Conservation (phyloP, 2,329 filamentous ascomycete genomes). For the Decorospora gaudefroyi region DNA sequence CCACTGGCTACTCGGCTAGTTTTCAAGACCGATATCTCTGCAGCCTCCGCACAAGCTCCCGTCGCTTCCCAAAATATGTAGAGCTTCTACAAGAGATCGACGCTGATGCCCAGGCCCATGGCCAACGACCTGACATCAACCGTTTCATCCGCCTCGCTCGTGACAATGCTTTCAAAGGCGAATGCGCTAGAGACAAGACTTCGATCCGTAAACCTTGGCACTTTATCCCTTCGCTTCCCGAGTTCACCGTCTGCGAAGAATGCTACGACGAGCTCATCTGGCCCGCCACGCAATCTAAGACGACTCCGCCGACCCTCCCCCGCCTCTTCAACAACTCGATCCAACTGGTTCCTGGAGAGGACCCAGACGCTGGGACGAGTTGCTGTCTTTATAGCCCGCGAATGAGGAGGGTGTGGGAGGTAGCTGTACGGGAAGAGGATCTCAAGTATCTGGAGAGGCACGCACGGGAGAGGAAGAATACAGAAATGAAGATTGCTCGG, state of each 20-base stretch:
- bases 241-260: constrained; percentile 83
- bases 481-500: constrained; percentile 51
- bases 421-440: constrained; percentile 69
- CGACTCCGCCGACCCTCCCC: constrained; percentile 50
- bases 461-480: constrained; percentile 57
- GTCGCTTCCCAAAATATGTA: constrained; percentile 61
- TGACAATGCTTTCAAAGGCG: constrained; percentile 48
- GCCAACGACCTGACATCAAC: constrained; percentile 57
- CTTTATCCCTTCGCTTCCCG: constrained; percentile 72
- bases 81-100: constrained; percentile 61
- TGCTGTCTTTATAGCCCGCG: constrained; percentile 82
- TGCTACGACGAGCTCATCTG: constrained; percentile 82
- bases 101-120: constrained; percentile 45
- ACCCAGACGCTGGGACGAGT: constrained; percentile 49
- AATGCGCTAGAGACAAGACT: constrained; percentile 69
- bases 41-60: constrained; percentile 67
- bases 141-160: constrained; percentile 68
- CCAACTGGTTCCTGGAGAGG: constrained; percentile 59
- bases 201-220: constrained; percentile 73
- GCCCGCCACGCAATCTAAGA: constrained; percentile 60
- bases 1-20: constrained; percentile 40
- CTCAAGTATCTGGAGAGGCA: constrained; percentile 65
- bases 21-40: constrained; percentile 60
- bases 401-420: constrained; percentile 75
- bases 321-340: constrained; percentile 57